These are phyloP conservation scores for Neoconidiobolus thromboides DNA, from an alignment of 371 early-diverging fungal species.

Conservation along the genomic window DNA sequence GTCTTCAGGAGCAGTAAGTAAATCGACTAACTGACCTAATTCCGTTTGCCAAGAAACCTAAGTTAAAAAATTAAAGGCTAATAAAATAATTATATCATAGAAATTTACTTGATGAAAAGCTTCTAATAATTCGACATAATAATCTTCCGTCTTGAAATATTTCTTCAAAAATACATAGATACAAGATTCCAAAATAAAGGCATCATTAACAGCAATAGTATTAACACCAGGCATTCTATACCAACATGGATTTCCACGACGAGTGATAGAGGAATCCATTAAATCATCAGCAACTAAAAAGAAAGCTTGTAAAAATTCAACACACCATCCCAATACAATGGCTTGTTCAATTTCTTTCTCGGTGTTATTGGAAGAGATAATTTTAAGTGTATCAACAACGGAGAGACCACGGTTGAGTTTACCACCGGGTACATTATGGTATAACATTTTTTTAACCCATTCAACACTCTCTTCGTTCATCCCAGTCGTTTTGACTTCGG, in stretches of 20 bases:
- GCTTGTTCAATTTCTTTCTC: slow-evolving; percentile 70
- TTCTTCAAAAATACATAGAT: slow-evolving; percentile 83
- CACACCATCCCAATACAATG: slow-evolving; percentile 81
- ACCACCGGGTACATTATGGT: slow-evolving; percentile 8
- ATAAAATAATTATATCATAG: slow-evolving; percentile 5
- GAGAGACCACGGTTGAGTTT: slow-evolving; percentile 95
- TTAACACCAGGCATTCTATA: slow-evolving; percentile 67
- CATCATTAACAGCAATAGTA: slow-evolving; percentile 87
- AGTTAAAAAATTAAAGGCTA: background rate
- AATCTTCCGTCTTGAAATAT: slow-evolving; percentile 62
- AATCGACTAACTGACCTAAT: slow-evolving; percentile 90
- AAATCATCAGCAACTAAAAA: slow-evolving; percentile 96
- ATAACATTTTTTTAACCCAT: slow-evolving; percentile 3
- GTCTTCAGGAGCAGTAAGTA: slow-evolving; percentile 91
- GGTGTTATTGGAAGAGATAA: slow-evolving; percentile 51
- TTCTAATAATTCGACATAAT: slow-evolving; percentile 78
- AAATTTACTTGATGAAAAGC: slow-evolving; percentile 64
- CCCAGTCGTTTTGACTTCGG: slow-evolving; percentile 2
- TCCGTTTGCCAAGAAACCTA: slow-evolving; percentile 85
- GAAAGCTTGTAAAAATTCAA: slow-evolving; percentile 94
- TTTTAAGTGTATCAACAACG: slow-evolving; percentile 69
- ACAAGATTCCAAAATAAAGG: slow-evolving; percentile 75
- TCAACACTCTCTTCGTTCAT: background rate
- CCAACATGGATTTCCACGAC: slow-evolving; percentile 94
- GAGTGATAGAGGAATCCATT: slow-evolving; percentile 88